Evolutionary conservation across 805 yeast genomes (phyloP), one percentile per base, ranked within the genome.

Genomic region (Komagataella kurtzmanii): DNA sequence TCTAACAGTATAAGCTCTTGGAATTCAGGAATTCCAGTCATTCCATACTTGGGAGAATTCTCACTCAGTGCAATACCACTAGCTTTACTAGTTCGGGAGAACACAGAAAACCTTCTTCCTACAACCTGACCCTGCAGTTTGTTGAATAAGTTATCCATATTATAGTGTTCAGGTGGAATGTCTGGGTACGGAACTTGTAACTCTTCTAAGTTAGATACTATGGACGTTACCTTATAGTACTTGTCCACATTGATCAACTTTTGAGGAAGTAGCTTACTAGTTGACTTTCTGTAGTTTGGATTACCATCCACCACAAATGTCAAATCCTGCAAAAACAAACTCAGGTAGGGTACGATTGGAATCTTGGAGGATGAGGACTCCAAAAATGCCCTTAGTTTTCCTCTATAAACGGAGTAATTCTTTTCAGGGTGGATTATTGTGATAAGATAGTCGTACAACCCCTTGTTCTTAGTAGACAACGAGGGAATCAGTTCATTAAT

Each of bases 231-330:
- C 61, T 80, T 83, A 64, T 75, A 72, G 60, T 82, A 83, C 61
- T 86, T 86, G 61, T 84, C 93, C 55, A 85, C 77, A 60, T 86
- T 85, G 59, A 86, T 78, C 56, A 83, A 69, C 58, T 77, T 77
- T 59, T 77, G 79, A 55, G 73, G 73, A 58, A 79, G 68, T 58
- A 78, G 77, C 5, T 69, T 63, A 21, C 75, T 66, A 54, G 80
- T 77, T 4, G 83, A 81, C 54, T 72, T 77, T 61, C 90, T 71
- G 61, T 70, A 81, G 58, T 79, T 82, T 45, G 84, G 75, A 61
- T 85, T 85, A n/a, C 93, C 91, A 57, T 86, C 95, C 50, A 81
- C 76, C n/a, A 85, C 79, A 66, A 85, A 85, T 0, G 90, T 85
- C 58, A 86, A 70, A 65, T 86, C 95, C 65, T 84, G 93, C 47